Conservation (phyloP, 2,329 filamentous ascomycete species). For the Trichoderma koningiopsis region DNA sequence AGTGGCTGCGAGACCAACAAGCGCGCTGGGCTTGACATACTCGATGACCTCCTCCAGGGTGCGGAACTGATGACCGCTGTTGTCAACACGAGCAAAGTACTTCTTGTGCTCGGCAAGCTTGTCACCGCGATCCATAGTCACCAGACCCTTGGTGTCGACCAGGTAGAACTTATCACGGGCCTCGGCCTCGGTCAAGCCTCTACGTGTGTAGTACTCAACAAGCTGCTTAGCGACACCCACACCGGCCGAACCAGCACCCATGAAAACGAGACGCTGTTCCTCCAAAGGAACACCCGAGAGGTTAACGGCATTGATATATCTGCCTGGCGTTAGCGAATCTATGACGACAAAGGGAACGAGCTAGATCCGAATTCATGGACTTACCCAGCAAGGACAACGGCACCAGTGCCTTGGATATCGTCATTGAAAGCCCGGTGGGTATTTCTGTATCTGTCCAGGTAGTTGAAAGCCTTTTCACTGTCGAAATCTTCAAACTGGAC, state of each 20-base stretch:
- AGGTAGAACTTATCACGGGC: conserved; percentile 94
- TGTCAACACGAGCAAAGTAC: conserved; percentile 67
- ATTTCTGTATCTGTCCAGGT: conserved; percentile 85
- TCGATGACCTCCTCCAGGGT: conserved; percentile 89
- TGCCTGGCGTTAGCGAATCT: conserved; percentile 19
- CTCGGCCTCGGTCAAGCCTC: conserved; percentile 83
- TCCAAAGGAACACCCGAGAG: conserved; percentile 81
- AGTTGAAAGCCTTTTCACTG: conserved; percentile 86
- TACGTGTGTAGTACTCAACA: conserved; percentile 93
- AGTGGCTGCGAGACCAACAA: conserved; percentile 92
- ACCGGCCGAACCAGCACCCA: conserved; percentile 92
- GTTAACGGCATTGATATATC: conserved; percentile 74
- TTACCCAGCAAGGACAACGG: conserved; percentile 85
- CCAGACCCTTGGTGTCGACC: conserved; percentile 94
- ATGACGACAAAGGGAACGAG: neutral
- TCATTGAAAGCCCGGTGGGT: conserved; percentile 97
- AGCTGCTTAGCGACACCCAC: conserved; percentile 98
- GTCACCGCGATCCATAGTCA: conserved; percentile 90
- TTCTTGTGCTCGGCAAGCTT: conserved; percentile 88
- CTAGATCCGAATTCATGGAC: conserved; percentile 31
- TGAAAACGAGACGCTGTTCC: conserved; percentile 93
- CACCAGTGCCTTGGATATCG: conserved; percentile 95
- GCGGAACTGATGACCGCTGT: conserved; percentile 69
- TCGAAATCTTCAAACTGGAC: conserved; percentile 99
- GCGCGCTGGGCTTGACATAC: conserved; percentile 90